phyloP scores from a whole-genome alignment of 2,329 filamentous ascomycete species.

The Tolypocladium capitatum region DNA sequence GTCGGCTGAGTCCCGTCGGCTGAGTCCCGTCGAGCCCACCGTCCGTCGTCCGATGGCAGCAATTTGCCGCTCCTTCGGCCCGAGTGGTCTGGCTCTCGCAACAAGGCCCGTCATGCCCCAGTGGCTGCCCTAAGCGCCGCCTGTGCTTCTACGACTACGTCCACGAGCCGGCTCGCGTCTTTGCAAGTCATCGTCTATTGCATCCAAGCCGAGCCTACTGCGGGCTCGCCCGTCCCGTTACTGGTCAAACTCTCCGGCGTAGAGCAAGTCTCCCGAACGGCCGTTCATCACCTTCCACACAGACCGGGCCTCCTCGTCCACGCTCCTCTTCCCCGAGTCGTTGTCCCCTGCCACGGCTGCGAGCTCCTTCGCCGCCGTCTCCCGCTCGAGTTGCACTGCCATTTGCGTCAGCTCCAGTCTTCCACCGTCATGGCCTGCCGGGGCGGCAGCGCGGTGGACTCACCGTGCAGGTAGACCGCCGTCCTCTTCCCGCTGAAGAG shows the following conservation, averaged over 20 bases:
- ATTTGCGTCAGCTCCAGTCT: not conserved
- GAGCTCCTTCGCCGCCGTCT: constrained; percentile 22
- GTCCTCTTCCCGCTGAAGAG: constrained; percentile 45
- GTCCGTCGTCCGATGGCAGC: too few relatives aligned
- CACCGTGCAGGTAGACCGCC: constrained; percentile 44
- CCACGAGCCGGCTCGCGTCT: too few relatives aligned
- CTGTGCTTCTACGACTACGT: too few relatives aligned
- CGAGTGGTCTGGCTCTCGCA: too few relatives aligned
- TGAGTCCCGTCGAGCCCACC: too few relatives aligned
- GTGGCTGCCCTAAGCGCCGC: too few relatives aligned
- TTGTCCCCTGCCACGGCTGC: constrained; percentile 10
- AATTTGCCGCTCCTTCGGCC: too few relatives aligned
- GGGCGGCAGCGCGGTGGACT: constrained; percentile 13
- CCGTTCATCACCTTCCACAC: constrained; percentile 35
- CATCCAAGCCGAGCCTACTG: too few relatives aligned
- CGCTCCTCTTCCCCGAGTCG: constrained; percentile 15
- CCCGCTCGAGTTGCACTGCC: constrained; percentile 27
- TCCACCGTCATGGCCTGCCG: constrained; percentile 1
- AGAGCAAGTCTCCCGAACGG: constrained; percentile 25
- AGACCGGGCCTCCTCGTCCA: constrained; percentile 21
- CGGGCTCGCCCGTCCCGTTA: not conserved
- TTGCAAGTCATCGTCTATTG: too few relatives aligned
- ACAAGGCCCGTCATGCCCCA: too few relatives aligned
- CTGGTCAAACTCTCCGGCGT: constrained; percentile 28
- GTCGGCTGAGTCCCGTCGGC: too few relatives aligned